Base-by-base conservation (phyloP, 23 red algal species). In the Porphyridium purpureum region DNA sequence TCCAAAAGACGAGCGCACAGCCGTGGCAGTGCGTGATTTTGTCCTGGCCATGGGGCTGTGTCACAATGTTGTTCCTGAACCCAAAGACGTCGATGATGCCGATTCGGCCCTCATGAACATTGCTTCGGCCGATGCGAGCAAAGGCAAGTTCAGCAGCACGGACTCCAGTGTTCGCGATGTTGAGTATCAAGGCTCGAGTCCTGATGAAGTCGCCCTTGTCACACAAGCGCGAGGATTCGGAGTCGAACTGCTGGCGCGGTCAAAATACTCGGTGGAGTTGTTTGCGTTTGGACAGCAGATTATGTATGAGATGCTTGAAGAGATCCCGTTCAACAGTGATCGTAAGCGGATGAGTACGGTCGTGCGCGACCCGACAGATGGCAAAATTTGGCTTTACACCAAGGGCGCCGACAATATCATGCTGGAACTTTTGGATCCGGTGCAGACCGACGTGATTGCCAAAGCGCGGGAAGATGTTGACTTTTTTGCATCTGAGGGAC, bases 381-480 rank as follows among this genome's bases (percentile, higher is more conserved):
- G 83, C 4, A 36, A 35, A 5, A 47, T 67, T 25, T 58, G 73
- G 22, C 59, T 93, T n/a, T 74, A 74, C 33, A 73, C 84, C 19
- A 93, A 93, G 24, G 84, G 84, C 17, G 84, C 84, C 2, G 84
- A 93, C 27, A 57, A 66, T n/a, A 66, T 71, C 3, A 93, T 93
- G 84, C 46, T 80, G 7, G 31, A 34, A 24, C 32, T 84, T 31
- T 68, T 84, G 41, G 31, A 21, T 32, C 8, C 67, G 8, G 47
- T 61, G 27, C 30, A 57, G 7, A 46, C 29, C 24, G 54, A 52
- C 26, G 53, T 59, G 7, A 66, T 80, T 33, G 59, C 50, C 24
- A n/a, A n/a, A n/a, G n/a, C n/a, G n/a, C n/a, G n/a, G n/a, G 59
- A 69, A 24, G 72, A 77, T 47, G 47, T 77, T 9, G 54, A 81